These are phyloP conservation scores for Breviolum minutum DNA, from an alignment of 73 alveolate species.

Conservation along the genomic window DNA sequence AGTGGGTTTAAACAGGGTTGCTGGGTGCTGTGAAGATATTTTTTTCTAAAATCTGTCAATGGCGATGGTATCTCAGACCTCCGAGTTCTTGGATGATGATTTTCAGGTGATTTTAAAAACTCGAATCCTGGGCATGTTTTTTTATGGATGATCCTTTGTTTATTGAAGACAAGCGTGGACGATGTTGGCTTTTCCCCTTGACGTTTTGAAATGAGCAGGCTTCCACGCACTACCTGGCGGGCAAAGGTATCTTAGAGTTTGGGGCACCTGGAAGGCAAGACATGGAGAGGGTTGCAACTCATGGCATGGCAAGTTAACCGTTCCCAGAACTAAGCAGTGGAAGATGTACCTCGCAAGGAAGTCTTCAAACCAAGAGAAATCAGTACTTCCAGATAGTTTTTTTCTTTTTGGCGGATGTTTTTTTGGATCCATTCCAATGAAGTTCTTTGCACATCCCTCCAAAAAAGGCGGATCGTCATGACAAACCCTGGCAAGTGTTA, in stretches of 20 bases:
- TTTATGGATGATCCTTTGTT: neutral
- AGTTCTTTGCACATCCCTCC: no score
- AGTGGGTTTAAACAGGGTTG: no score
- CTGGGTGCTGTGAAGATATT: no score
- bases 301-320: neutral
- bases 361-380: neutral
- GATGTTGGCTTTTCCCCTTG: neutral
- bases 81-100: neutral
- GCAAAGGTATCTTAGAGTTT: constrained; percentile 65
- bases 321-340: neutral
- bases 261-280: neutral
- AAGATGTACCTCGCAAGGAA: neutral
- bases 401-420: no score
- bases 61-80: no score
- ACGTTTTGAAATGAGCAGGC: neutral
- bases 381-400: no score
- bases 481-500: no score
- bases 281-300: neutral
- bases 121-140: neutral
- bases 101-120: neutral
- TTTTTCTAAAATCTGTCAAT: no score
- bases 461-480: no score
- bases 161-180: neutral
- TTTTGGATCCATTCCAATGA: no score
- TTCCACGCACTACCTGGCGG: constrained; percentile 73